A percentile compares a stretch with the other conserved stretches of the same genome.
Evolutionary conservation across 106 monocot genomes (phyloP).

Genomic region (Platanthera zijinensis): DNA sequence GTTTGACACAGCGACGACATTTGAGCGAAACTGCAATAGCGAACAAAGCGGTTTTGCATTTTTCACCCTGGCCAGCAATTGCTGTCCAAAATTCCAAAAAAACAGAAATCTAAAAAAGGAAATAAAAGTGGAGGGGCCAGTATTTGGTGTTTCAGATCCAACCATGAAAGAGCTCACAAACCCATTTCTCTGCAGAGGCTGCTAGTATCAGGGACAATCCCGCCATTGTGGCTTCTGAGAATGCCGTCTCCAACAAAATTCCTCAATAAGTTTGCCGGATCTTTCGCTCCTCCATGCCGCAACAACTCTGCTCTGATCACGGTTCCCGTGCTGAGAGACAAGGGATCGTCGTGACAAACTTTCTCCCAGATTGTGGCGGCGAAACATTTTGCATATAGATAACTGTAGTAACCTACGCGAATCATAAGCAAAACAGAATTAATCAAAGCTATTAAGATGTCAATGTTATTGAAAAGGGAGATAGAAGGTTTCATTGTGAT

Average conservation of each 20-base stretch:
- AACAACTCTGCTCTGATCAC: constrained; percentile 56
- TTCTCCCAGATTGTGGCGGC: constrained; percentile 83
- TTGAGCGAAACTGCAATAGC: too few relatives aligned
- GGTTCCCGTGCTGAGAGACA: constrained; percentile 49
- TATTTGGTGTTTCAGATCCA: background rate
- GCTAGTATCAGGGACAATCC: constrained; percentile 60
- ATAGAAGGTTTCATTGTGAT: too few relatives aligned
- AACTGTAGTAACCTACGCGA: constrained; percentile 78
- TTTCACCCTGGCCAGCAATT: too few relatives aligned
- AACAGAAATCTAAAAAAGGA: background rate
- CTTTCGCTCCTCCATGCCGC: constrained; percentile 70
- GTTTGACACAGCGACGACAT: too few relatives aligned
- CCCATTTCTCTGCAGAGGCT: constrained; percentile 48
- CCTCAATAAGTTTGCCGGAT: constrained; percentile 49
- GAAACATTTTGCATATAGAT: constrained; percentile 87
- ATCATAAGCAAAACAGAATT: background rate
- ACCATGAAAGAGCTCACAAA: constrained; percentile 3
- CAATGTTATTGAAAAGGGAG: too few relatives aligned
- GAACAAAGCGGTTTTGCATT: too few relatives aligned
- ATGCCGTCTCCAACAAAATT: constrained; percentile 46
- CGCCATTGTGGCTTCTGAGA: constrained; percentile 33
- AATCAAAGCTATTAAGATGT: too few relatives aligned
- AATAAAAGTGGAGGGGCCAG: background rate
- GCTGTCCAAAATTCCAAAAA: too few relatives aligned
- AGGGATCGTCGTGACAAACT: constrained; percentile 68